Evolutionary conservation across 129 eudicot species (phyloP).

Genomic region (Saposhnikovia divaricata): DNA sequence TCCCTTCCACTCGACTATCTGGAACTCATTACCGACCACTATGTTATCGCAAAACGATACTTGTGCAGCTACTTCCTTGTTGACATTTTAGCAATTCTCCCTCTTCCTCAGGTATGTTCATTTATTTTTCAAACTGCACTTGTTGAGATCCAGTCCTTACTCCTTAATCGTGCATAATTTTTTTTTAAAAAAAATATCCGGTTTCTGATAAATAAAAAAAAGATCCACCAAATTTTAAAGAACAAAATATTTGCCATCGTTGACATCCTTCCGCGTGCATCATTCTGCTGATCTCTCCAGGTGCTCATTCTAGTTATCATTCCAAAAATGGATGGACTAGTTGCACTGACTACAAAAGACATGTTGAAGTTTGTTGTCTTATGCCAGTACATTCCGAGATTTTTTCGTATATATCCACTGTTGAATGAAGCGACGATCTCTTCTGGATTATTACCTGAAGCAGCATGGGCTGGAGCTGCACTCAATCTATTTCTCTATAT

Average conservation of each 20-base stretch:
- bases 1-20: constrained; percentile 64
- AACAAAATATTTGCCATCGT: not conserved
- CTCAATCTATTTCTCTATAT: constrained; percentile 69
- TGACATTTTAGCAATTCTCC: constrained; percentile 66
- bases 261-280: not conserved
- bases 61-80: constrained; percentile 50
- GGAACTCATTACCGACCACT: constrained; percentile 58
- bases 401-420: constrained; percentile 54
- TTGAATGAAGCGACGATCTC: constrained; percentile 56
- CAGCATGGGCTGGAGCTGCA: constrained; percentile 96
- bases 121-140: no score
- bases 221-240: not conserved
- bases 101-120: constrained; percentile 66
- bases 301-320: constrained; percentile 32
- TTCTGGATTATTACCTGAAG: constrained; percentile 68
- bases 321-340: constrained; percentile 27
- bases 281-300: constrained; percentile 26
- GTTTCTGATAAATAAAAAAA: no score
- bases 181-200: not conserved
- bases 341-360: constrained; percentile 50
- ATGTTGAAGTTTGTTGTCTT: constrained; percentile 50
- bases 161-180: not conserved
- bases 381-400: constrained; percentile 57
- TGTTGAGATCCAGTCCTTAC: no score
- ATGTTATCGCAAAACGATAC: constrained; percentile 63